phyloP scores from a whole-genome alignment of 768 basidiomycete species.

The Fomitopsis serialis region DNA sequence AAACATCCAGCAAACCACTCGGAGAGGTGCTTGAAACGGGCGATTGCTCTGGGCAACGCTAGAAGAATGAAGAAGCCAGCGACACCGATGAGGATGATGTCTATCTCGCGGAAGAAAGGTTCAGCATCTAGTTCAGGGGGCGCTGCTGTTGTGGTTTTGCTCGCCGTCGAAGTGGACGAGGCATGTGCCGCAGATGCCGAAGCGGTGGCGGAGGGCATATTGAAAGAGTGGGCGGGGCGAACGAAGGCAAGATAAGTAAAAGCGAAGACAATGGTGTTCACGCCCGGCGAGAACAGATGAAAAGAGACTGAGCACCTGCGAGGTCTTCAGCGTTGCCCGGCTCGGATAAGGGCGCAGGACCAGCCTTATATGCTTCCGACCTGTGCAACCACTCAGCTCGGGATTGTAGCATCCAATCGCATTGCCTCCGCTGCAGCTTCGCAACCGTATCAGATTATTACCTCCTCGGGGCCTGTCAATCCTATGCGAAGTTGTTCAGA shows the following conservation, averaged over 20 bases:
- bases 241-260: neutral
- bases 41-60: constrained; percentile 45
- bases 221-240: neutral
- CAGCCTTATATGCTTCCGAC: neutral
- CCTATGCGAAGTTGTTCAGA: neutral
- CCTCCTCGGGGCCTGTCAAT: neutral
- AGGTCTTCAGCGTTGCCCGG: neutral
- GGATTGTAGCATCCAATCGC: neutral
- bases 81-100: constrained; percentile 42
- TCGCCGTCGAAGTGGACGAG: neutral
- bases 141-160: neutral
- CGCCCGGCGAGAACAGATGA: neutral
- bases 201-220: neutral
- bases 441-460: neutral
- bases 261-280: neutral
- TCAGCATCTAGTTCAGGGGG: constrained; percentile 8
- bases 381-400: neutral
- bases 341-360: neutral
- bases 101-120: constrained; percentile 31
- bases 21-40: constrained; percentile 43
- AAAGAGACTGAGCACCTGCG: neutral
- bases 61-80: constrained; percentile 36
- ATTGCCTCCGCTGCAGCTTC: neutral
- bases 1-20: constrained; percentile 55
- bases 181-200: neutral